These are phyloP conservation scores for Linnemannia elongata DNA, from an alignment of 192 early-diverging fungal genomes.

Conservation along the genomic window DNA sequence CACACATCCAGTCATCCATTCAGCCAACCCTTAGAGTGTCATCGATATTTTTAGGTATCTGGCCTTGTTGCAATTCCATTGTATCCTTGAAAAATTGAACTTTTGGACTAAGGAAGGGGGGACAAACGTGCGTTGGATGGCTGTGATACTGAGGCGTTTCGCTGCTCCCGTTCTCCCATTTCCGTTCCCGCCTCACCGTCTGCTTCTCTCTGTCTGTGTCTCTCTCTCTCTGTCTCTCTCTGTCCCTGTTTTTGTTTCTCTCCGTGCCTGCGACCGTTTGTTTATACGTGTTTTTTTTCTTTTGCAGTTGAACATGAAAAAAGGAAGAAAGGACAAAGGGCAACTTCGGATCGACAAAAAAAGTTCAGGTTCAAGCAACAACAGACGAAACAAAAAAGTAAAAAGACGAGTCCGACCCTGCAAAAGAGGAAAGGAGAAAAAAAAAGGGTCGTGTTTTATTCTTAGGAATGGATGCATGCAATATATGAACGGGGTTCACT, in stretches of 20 bases:
- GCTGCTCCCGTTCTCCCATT: background rate
- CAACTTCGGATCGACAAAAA: conserved; percentile 7
- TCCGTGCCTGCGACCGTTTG: background rate
- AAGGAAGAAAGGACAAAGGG: background rate
- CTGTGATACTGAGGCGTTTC: background rate
- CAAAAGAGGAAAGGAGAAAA: background rate
- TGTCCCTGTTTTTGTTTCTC: background rate
- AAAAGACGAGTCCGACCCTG: background rate
- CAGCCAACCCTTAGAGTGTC: background rate
- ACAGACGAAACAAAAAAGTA: background rate
- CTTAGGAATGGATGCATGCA: background rate
- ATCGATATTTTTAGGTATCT: background rate
- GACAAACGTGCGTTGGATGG: background rate
- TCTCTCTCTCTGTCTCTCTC: background rate
- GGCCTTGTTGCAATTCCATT: background rate
- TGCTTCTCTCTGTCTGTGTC: background rate
- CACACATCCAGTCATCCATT: background rate
- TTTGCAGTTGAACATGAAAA: background rate
- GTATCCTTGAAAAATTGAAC: conserved; percentile 4
- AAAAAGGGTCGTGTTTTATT: background rate
- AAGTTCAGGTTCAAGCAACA: background rate
- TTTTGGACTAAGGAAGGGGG: background rate
- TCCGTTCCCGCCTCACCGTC: no score
- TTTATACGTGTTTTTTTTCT: background rate
- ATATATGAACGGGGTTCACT: background rate